Percentiles rank a stretch among this genome's conserved stretches.
phyloP scores from a whole-genome alignment of 2,329 filamentous ascomycete genomes.

The Cladophialophora yegresii region DNA sequence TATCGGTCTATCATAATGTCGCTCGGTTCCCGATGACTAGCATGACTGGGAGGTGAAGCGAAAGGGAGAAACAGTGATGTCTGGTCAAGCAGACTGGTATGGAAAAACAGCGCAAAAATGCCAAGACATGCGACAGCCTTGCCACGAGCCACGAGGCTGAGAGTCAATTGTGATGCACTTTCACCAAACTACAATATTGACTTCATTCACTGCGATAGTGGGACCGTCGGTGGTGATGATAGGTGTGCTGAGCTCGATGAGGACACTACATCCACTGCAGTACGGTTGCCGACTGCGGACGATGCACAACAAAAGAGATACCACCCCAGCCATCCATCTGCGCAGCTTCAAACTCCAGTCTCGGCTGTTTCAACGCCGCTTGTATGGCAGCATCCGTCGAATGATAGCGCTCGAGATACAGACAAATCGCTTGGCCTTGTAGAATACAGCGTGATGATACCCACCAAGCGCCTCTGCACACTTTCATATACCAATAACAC shows the following conservation, averaged over 20 bases:
- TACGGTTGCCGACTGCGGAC: neutral
- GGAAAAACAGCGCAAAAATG: slow-evolving; percentile 1
- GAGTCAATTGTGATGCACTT: neutral
- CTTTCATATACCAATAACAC: slow-evolving; percentile 59
- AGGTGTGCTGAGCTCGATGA: neutral
- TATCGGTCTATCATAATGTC: slow-evolving; percentile 3
- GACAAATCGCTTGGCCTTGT: slow-evolving; percentile 54
- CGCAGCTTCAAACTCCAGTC: slow-evolving; percentile 19
- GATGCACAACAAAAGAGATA: slow-evolving; percentile 3
- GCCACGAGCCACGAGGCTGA: slow-evolving; percentile 1
- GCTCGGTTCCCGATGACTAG: neutral
- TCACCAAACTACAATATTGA: neutral
- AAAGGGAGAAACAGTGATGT: neutral
- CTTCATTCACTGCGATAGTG: neutral
- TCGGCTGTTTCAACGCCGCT: slow-evolving; percentile 11
- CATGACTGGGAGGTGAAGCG: neutral
- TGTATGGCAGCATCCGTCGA: slow-evolving; percentile 20
- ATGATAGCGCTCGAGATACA: slow-evolving; percentile 46
- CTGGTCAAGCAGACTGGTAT: neutral
- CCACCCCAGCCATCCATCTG: slow-evolving; percentile 23
- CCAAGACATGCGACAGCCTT: slow-evolving; percentile 4
- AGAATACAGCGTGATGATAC: slow-evolving; percentile 49
- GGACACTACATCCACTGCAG: neutral
- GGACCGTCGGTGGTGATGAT: neutral
- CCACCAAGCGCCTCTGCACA: slow-evolving; percentile 53